Conservation (phyloP, 345 rosid genomes). For the Lumnitzera racemosa region DNA sequence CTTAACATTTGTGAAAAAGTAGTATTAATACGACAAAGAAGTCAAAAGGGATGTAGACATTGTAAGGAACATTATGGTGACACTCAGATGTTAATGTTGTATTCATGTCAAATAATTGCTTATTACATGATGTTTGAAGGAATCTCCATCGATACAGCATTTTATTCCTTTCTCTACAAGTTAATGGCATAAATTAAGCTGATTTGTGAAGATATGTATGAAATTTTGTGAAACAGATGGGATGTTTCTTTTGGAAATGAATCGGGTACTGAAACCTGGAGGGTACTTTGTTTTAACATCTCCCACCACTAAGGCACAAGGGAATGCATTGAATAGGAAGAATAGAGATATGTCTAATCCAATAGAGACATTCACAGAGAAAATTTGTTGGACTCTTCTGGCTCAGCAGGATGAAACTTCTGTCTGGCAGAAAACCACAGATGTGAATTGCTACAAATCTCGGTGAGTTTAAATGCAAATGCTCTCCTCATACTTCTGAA, state of each 20-base stretch:
- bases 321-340: conserved; percentile 37
- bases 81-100: no score
- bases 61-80: no score
- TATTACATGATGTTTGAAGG: not conserved
- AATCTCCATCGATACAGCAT: no score
- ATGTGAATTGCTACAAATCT: conserved; percentile 50
- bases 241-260: conserved; percentile 79
- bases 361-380: conserved; percentile 54
- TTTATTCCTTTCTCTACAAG: no score
- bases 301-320: conserved; percentile 53
- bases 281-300: conserved; percentile 92
- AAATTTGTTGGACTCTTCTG: conserved; percentile 77
- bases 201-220: not conserved
- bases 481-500: not conserved
- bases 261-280: conserved; percentile 91
- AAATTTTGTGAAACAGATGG: conserved; percentile 51
- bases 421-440: conserved; percentile 90
- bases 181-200: not conserved
- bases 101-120: no score
- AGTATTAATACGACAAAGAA: no score
- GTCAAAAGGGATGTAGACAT: no score
- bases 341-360: conserved; percentile 47
- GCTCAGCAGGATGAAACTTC: conserved; percentile 96
- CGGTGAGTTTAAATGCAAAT: conserved; percentile 39
- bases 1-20: no score